Evolutionary conservation across 2,329 filamentous ascomycete species (phyloP), one percentile per base, ranked within the genome.

Genomic region (Penicillium sp.): DNA sequence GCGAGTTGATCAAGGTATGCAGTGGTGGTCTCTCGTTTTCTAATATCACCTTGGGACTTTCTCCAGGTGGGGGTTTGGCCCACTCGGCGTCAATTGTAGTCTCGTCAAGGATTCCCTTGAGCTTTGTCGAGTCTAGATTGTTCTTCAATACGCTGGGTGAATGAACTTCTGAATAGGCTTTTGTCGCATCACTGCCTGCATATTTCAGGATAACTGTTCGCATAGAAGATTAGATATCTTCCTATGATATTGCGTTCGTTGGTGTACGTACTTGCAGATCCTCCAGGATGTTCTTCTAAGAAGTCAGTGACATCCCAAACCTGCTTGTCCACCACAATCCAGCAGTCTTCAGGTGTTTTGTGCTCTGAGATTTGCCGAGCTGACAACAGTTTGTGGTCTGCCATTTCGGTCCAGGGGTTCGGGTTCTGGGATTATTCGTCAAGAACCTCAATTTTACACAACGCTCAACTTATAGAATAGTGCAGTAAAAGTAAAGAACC

Each of bases 261-360:
- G 27, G 19, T 14, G 10, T 41, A 11, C 54, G 18, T 53, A 78
- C 82, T 81, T 40, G 74, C 78, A 44, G 82, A 73, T 19, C 84
- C 84, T 29, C 84, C 84, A 4, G 84, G 83, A 67, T 86, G 84
- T 55, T 84, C 77, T n/a, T 81, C 80, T 9, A 84, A 77, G 67
- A 90, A 89, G 14, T 83, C 78, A 23, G 83, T 86, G 41, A 90
- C 72, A 68, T 90, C 84, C 75, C 85, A 89, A 27, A 89, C 84
- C 62, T 82, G 80, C 42, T 81, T 81, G 67, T 89, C 81, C 19
- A 90, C 80, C 16, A 88, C 85, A 55, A 89, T 81, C 87, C 87
- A 90, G 63, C 82, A 80, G 60, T 85, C 70, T 48, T 76, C 63
- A 32, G 74, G 62, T 11, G 67, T 75, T 51, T 76, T 80, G 63